Conservation (phyloP, 352 stramenopile species). For the Pythium sp. region DNA sequence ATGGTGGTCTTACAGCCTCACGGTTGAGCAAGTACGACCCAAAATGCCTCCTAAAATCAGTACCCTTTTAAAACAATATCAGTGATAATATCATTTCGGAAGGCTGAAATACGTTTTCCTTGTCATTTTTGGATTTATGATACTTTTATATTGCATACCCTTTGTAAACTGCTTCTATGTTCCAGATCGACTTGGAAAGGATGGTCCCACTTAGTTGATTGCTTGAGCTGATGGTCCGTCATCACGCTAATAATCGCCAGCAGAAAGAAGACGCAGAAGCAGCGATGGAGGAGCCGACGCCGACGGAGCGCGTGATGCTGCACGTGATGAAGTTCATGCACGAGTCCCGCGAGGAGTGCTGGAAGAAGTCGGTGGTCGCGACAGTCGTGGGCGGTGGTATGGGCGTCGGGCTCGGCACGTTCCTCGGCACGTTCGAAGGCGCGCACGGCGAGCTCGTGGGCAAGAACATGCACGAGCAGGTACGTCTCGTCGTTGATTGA, state of each 20-base stretch:
- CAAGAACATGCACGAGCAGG: conserved; percentile 84
- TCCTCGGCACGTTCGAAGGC: conserved; percentile 86
- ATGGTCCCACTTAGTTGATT: background rate
- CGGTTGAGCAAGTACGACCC: background rate
- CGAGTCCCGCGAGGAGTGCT: conserved; percentile 79
- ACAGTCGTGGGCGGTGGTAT: conserved; percentile 67
- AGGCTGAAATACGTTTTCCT: background rate
- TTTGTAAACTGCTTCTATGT: background rate
- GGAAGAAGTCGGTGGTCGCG: conserved; percentile 82
- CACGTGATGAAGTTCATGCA: conserved; percentile 70
- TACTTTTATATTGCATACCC: background rate
- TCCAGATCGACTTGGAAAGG: background rate
- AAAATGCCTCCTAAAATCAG: background rate
- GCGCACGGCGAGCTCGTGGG: conserved; percentile 83
- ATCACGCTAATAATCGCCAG: background rate
- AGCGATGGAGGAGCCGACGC: conserved; percentile 18
- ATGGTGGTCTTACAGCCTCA: background rate
- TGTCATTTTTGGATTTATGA: background rate
- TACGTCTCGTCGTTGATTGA: conserved; percentile 12
- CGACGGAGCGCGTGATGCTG: conserved; percentile 37
- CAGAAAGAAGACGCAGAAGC: conserved; percentile 21
- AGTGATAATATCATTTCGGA: background rate
- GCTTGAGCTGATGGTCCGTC: background rate
- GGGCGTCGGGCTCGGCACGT: conserved; percentile 80
- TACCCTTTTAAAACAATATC: background rate